Evolutionary conservation across 1,284 basidiomycete species (phyloP).

Genomic region (Moesziomyces antarcticus): DNA sequence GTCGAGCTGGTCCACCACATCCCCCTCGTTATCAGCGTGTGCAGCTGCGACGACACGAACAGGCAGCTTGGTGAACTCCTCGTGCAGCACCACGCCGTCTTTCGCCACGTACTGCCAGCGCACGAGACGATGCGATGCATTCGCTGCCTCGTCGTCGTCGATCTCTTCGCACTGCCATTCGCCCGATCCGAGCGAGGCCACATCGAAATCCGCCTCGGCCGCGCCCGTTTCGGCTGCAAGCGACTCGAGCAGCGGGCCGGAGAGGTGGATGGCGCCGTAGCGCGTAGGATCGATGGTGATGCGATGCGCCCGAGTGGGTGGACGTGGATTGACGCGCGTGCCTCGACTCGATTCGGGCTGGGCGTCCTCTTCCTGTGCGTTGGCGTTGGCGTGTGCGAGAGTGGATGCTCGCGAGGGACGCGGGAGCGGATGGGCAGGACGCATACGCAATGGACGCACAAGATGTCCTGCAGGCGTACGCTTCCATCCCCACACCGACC

Average conservation of each 20-base stretch:
- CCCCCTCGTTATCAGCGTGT: constrained; percentile 7
- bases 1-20: constrained; percentile 34
- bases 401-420: constrained; percentile 30
- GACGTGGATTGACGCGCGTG: constrained; percentile 36
- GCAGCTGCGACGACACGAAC: constrained; percentile 17
- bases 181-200: constrained; percentile 19
- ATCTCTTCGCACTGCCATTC: constrained; percentile 45
- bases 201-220: constrained; percentile 16
- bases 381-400: constrained; percentile 9
- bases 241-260: constrained; percentile 48
- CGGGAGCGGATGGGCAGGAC: constrained; percentile 55
- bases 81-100: constrained; percentile 42
- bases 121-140: constrained; percentile 24
- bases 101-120: constrained; percentile 44
- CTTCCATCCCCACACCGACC: constrained; percentile 63
- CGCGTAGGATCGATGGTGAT: constrained; percentile 63
- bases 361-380: constrained; percentile 4
- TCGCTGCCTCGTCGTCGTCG: constrained; percentile 12
- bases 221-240: constrained; percentile 14
- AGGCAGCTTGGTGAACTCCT: constrained; percentile 40
- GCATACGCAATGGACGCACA: constrained; percentile 61
- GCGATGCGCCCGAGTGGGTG: constrained; percentile 41
- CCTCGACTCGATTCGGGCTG: constrained; percentile 14
- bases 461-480: constrained; percentile 60
- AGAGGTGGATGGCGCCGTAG: constrained; percentile 58